Base-by-base conservation (phyloP, 768 basidiomycete genomes). In the Lactarius deliciosus region DNA sequence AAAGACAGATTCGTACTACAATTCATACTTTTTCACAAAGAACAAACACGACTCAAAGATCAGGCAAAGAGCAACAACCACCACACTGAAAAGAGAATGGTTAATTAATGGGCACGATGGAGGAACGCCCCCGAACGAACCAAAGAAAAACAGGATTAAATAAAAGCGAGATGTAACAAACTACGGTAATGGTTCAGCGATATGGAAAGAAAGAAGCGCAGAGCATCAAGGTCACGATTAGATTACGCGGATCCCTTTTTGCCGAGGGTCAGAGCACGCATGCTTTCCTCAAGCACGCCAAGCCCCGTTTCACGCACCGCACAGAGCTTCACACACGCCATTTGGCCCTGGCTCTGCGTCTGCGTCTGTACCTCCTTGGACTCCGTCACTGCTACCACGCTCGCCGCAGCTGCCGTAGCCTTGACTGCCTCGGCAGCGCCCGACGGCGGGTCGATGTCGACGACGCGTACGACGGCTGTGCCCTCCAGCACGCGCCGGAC, bases 401-500 rank as follows among this genome's bases (percentile, higher is more conserved):
- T 20, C 20, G 43, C 10, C 20, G 43, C 16, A 18, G 41, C 20
- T 8, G 10, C 43, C 57, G 56, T 40, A 16, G 25, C 57, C 61
- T 61, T 57, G 18, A 50, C 53, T 2, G 38, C 28, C 10, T 68
- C 43, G 43, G 41, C 53, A 1, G 63, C 47, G 15, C 18, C 58
- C 10, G 50, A 62, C 16, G 57, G 22, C 25, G 75, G 76, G 57
- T 91, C 90, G 66, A 94, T 81, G 75, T 93, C 91, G 71, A 94
- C 91, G 61, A 94, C 85, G 54, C 82, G 79, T 68, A 94, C 80
- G 40, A 92, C 90, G 3, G 92, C 92, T 71, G 85, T 89, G 57
- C 93, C 93, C 68, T 93, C 91, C 72, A 94, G 79, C 57, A 95
- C 89, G 72, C 82, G 85, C 72, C 88, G 79, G 1, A 94, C 89